Evolutionary conservation across 768 basidiomycete genomes (phyloP).

Genomic region (Rhizopogon salebrosus): DNA sequence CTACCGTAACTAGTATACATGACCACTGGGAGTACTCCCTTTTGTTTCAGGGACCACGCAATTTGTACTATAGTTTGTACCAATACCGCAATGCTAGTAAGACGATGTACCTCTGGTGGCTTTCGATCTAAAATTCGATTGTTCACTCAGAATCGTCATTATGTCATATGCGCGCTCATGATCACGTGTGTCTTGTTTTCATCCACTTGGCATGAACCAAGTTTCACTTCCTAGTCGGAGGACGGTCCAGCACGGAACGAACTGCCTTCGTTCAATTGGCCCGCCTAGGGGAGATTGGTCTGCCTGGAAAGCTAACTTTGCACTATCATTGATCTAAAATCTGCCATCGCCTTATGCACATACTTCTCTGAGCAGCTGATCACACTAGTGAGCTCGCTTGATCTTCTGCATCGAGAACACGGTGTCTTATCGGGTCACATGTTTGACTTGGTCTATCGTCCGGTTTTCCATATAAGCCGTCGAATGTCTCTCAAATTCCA

Average conservation of each 20-base stretch:
- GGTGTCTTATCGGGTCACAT: background rate
- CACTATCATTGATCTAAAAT: background rate
- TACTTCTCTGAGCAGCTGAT: background rate
- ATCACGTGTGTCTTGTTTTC: background rate
- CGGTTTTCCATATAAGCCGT: background rate
- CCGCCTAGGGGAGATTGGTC: too few species aligned
- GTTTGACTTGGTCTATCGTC: background rate
- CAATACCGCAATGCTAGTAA: too few species aligned
- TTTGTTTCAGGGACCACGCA: background rate
- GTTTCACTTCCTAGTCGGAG: too few species aligned
- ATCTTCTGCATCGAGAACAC: background rate
- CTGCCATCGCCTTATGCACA: background rate
- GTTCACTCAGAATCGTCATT: too few species aligned
- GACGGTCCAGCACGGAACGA: too few species aligned
- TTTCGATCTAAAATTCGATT: too few species aligned
- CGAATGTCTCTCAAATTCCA: background rate
- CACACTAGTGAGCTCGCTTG: background rate
- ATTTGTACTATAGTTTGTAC: background rate
- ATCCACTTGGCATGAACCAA: background rate
- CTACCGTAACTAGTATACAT: too few species aligned
- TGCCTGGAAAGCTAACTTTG: too few species aligned
- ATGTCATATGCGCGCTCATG: too few species aligned
- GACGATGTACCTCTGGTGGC: background rate
- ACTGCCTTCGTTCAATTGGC: too few species aligned
- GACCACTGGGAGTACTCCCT: background rate